phyloP scores from a whole-genome alignment of 345 rosid genomes.

The Citrus australasica region DNA sequence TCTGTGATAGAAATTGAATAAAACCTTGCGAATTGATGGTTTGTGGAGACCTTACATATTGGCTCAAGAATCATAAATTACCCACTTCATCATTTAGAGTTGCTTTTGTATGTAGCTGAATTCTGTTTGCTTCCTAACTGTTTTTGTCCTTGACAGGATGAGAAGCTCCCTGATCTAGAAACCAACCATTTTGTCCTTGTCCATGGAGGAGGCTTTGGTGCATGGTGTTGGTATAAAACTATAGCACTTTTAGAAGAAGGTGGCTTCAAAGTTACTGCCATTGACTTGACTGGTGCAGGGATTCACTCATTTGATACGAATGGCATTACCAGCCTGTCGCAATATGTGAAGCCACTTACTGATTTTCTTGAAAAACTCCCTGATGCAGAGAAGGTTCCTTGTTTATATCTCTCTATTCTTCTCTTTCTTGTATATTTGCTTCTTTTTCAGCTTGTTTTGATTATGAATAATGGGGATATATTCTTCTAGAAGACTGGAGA shows the following conservation, averaged over 20 bases:
- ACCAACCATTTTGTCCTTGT: constrained; percentile 81
- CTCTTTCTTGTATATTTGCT: background rate
- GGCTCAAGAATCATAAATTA: background rate
- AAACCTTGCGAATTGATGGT: background rate
- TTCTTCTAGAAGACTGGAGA: background rate
- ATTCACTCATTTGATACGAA: constrained; percentile 70
- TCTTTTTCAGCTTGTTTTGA: constrained; percentile 8
- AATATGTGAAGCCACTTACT: constrained; percentile 81
- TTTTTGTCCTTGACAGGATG: constrained; percentile 41
- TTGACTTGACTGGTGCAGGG: constrained; percentile 94
- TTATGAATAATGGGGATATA: background rate
- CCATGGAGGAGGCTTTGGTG: constrained; percentile 98
- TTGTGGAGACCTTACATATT: background rate
- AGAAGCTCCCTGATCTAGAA: constrained; percentile 72
- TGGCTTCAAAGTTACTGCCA: constrained; percentile 84
- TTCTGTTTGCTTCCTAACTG: constrained; percentile 7
- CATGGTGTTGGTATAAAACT: constrained; percentile 99
- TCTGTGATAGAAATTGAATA: background rate
- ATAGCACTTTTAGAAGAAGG: constrained; percentile 87
- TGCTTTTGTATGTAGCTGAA: background rate
- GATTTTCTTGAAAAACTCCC: constrained; percentile 70
- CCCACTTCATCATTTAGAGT: background rate
- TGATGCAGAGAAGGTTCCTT: constrained; percentile 68
- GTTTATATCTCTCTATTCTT: constrained; percentile 11
- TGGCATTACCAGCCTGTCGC: constrained; percentile 63